Conservation (phyloP, 108 stramenopile genomes). For the Conticribra weissflogii region DNA sequence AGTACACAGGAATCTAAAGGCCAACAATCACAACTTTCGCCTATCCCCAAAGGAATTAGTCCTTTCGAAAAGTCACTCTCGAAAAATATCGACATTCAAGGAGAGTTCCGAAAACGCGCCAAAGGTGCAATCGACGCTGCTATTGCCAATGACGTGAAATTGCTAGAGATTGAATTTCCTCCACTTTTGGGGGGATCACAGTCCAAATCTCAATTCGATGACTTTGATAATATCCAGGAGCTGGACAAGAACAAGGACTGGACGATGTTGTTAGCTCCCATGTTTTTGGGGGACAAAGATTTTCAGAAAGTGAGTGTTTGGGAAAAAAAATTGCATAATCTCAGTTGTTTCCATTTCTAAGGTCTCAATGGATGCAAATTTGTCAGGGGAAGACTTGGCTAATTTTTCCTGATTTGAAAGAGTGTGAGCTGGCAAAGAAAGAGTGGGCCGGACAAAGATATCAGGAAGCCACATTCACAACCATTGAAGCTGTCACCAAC, state of each 20-base stretch:
- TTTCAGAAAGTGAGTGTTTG: background rate
- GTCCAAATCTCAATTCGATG: conserved; percentile 83
- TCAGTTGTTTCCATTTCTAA: too few species aligned
- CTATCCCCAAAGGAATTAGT: conserved; percentile 69
- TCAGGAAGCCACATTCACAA: conserved; percentile 66
- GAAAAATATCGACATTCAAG: conserved; percentile 64
- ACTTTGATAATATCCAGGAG: conserved; percentile 90
- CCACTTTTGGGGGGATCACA: conserved; percentile 71
- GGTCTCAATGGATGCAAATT: too few species aligned
- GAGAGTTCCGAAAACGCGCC: conserved; percentile 61
- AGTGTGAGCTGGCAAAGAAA: conserved; percentile 73
- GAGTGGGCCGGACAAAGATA: conserved; percentile 77
- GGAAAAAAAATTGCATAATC: too few species aligned
- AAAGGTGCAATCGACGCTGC: conserved; percentile 51
- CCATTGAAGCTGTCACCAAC: conserved; percentile 76
- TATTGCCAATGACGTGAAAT: conserved; percentile 29
- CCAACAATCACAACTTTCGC: conserved; percentile 31
- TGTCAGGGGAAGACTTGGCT: conserved; percentile 55
- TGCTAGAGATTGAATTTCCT: conserved; percentile 85
- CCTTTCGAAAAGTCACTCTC: conserved; percentile 76
- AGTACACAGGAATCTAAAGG: background rate
- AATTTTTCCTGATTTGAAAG: conserved; percentile 83
- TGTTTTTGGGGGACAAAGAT: conserved; percentile 35
- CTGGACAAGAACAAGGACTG: conserved; percentile 83
- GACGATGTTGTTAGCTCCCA: conserved; percentile 64